Conservation (phyloP, 2,329 filamentous ascomycete species). For the Trichothecium roseum region DNA sequence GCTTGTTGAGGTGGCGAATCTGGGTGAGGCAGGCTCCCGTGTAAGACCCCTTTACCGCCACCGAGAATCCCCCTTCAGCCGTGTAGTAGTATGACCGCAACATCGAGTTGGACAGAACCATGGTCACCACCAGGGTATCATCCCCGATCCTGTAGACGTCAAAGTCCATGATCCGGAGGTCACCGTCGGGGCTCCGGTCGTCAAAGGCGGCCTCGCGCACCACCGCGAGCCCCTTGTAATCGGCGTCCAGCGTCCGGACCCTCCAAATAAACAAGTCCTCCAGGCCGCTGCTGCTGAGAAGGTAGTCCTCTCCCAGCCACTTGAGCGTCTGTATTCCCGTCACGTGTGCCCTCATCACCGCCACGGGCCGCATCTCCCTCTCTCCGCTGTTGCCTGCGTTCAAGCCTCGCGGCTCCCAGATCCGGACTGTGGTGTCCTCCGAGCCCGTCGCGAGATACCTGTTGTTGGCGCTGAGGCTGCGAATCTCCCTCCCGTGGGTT, state of each 20-base stretch:
- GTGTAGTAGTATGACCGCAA: slow-evolving; percentile 51
- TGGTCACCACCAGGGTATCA: slow-evolving; percentile 45
- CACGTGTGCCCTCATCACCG: slow-evolving; percentile 65
- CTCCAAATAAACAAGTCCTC: slow-evolving; percentile 89
- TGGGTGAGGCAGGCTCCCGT: slow-evolving; percentile 71
- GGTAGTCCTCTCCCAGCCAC: slow-evolving; percentile 55
- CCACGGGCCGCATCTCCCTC: slow-evolving; percentile 36
- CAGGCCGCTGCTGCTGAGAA: slow-evolving; percentile 79
- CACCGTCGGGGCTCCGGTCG: slow-evolving; percentile 41
- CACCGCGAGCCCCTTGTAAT: slow-evolving; percentile 39
- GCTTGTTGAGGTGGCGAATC: slow-evolving; percentile 29
- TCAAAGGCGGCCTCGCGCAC: slow-evolving; percentile 45
- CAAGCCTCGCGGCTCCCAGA: slow-evolving; percentile 43
- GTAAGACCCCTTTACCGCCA: slow-evolving; percentile 47
- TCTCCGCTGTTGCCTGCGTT: slow-evolving; percentile 4
- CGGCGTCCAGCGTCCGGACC: slow-evolving; percentile 41
- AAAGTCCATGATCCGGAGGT: slow-evolving; percentile 76
- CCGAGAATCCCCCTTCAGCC: slow-evolving; percentile 27
- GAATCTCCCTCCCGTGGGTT: slow-evolving; percentile 78
- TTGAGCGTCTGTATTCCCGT: slow-evolving; percentile 73
- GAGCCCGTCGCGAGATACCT: slow-evolving; percentile 51
- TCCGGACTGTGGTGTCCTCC: slow-evolving; percentile 65
- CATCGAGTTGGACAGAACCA: slow-evolving; percentile 78
- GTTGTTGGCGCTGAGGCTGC: slow-evolving; percentile 33
- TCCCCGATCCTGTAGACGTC: slow-evolving; percentile 34